Percentiles rank a stretch among this genome's conserved stretches.
These are phyloP conservation scores for Euphrasia confusa DNA, from an alignment of 257 asterid species.

Conservation along the genomic window DNA sequence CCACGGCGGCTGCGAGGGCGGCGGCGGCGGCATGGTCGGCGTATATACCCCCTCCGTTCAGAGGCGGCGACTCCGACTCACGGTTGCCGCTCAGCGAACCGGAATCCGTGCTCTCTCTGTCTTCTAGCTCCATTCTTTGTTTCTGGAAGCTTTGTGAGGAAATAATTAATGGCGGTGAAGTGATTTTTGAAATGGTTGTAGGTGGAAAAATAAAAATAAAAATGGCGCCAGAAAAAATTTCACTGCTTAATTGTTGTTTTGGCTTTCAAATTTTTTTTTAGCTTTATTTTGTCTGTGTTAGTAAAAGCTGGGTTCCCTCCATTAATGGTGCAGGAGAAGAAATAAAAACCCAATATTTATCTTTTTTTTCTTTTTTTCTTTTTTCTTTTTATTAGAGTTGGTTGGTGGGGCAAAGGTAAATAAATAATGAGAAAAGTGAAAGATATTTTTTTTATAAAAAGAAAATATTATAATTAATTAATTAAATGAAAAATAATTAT, in stretches of 20 bases:
- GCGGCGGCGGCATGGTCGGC: slow-evolving; percentile 28
- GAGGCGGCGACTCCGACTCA: slow-evolving; percentile 51
- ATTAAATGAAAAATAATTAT: slow-evolving; percentile 17
- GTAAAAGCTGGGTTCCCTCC: slow-evolving; percentile 63
- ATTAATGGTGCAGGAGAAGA: slow-evolving; percentile 40
- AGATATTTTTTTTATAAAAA: slow-evolving; percentile 17
- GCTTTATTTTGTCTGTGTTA: slow-evolving; percentile 30
- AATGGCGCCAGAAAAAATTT: slow-evolving; percentile 57
- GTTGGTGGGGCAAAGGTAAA: slow-evolving; percentile 20
- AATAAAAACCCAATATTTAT: slow-evolving; percentile 30
- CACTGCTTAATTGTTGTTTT: background rate
- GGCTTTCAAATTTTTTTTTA: slow-evolving; percentile 17
- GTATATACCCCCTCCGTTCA: slow-evolving; percentile 26
- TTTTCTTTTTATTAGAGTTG: slow-evolving; percentile 22
- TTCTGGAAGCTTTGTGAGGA: background rate
- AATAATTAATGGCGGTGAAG: background rate
- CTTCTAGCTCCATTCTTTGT: slow-evolving; percentile 48
- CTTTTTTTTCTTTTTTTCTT: slow-evolving; percentile 21
- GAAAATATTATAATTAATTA: slow-evolving; percentile 19
- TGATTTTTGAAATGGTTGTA: slow-evolving; percentile 29
- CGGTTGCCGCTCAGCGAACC: slow-evolving; percentile 54
- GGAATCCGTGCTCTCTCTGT: slow-evolving; percentile 64
- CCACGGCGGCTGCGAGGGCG: slow-evolving; percentile 29
- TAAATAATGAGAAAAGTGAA: slow-evolving; percentile 23
- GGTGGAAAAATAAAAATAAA: slow-evolving; percentile 15